These are phyloP conservation scores for Penicillium fuscoglaucum DNA, from an alignment of 2,329 filamentous ascomycete genomes.

Conservation along the genomic window DNA sequence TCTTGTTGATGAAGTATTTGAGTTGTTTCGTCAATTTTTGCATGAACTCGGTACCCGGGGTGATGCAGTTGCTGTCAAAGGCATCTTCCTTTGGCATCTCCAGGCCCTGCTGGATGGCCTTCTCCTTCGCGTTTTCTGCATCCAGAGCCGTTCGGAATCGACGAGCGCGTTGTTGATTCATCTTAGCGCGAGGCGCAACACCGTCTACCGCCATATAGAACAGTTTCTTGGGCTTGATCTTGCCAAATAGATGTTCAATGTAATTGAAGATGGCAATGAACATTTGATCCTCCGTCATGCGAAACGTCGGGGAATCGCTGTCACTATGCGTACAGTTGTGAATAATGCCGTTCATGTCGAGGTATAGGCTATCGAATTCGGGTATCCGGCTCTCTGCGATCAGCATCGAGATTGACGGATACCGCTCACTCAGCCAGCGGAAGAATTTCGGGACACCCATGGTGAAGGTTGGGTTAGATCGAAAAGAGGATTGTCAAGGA, in stretches of 20 bases:
- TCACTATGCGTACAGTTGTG: constrained; percentile 99
- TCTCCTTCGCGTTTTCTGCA: constrained; percentile 83
- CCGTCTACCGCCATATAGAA: constrained; percentile 99
- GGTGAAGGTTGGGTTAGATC: constrained; percentile 30
- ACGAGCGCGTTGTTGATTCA: constrained; percentile 97
- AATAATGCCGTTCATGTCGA: constrained; percentile 95
- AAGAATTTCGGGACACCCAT: constrained; percentile 87
- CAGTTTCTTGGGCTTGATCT: constrained; percentile 96
- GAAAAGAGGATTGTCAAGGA: constrained; percentile 1
- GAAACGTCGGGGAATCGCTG: constrained; percentile 84
- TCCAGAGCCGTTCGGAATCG: constrained; percentile 94
- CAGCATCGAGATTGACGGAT: constrained; percentile 95
- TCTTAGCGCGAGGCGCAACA: constrained; percentile 95
- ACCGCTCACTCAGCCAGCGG: constrained; percentile 98
- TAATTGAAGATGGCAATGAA: constrained; percentile 99
- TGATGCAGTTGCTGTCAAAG: constrained; percentile 99
- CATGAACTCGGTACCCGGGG: constrained; percentile 96
- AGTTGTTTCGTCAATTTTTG: constrained; percentile 89
- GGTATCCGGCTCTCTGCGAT: constrained; percentile 99
- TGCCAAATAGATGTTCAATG: constrained; percentile 97
- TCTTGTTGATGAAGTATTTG: constrained; percentile 99
- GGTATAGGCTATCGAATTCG: constrained; percentile 95
- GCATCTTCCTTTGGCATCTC: constrained; percentile 93
- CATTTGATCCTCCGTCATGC: constrained; percentile 97
- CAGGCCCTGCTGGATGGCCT: constrained; percentile 83